Percentiles rank a stretch among this genome's conserved stretches.
phyloP scores from a whole-genome alignment of 371 early-diverging fungal species.

The Syncephalastrum racemosum region DNA sequence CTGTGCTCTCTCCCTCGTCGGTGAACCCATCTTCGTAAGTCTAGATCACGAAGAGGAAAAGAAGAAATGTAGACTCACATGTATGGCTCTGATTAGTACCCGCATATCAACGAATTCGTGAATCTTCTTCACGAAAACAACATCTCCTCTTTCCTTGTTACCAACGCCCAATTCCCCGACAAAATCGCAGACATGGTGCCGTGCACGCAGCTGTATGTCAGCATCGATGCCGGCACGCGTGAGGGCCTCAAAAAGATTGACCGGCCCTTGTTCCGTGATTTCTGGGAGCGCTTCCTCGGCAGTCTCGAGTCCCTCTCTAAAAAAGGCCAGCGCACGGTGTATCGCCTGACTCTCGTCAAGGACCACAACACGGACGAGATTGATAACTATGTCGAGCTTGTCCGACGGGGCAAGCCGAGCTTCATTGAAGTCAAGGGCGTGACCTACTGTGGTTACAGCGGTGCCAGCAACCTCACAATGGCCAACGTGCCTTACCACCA shows the following conservation, averaged over 20 bases:
- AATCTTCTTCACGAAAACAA: slow-evolving; percentile 65
- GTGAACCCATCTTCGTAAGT: slow-evolving; percentile 77
- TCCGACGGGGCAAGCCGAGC: slow-evolving; percentile 72
- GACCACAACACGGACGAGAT: slow-evolving; percentile 76
- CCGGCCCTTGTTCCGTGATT: slow-evolving; percentile 79
- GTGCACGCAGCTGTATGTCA: slow-evolving; percentile 80
- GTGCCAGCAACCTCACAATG: slow-evolving; percentile 71
- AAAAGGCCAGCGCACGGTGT: slow-evolving; percentile 72
- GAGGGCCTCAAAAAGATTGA: slow-evolving; percentile 79
- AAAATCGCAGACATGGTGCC: slow-evolving; percentile 66
- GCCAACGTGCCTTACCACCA: slow-evolving; percentile 75
- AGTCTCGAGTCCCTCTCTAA: slow-evolving; percentile 66
- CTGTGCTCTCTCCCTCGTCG: slow-evolving; percentile 73
- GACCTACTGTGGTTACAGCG: slow-evolving; percentile 71
- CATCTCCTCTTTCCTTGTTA: slow-evolving; percentile 81
- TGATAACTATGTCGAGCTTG: slow-evolving; percentile 70
- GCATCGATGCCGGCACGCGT: slow-evolving; percentile 79
- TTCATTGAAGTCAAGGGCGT: slow-evolving; percentile 82
- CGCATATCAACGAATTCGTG: slow-evolving; percentile 82
- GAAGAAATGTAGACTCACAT: background rate
- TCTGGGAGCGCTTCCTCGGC: slow-evolving; percentile 79
- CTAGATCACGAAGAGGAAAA: background rate
- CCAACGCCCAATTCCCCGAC: slow-evolving; percentile 84
- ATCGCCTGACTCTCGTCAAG: slow-evolving; percentile 79
- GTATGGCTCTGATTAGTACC: slow-evolving; percentile 51